phyloP scores from a whole-genome alignment of 306 rosid species.

The Pterocarpus santalinus region DNA sequence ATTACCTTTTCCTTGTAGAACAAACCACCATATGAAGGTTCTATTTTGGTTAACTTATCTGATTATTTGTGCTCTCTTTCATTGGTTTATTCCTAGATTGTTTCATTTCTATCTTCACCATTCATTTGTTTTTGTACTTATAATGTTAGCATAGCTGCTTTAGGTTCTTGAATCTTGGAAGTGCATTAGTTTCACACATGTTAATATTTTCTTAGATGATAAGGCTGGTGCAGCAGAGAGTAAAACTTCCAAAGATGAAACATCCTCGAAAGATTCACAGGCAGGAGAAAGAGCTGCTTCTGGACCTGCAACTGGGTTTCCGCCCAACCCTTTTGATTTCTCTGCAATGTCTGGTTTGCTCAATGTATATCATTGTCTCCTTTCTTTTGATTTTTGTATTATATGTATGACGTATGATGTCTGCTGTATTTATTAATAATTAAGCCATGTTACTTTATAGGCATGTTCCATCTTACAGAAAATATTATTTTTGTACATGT shows the following conservation, averaged over 20 bases:
- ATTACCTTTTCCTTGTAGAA: too few species aligned
- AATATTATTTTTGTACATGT: slow-evolving; percentile 26
- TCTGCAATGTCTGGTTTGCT: slow-evolving; percentile 95
- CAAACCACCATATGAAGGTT: neutral
- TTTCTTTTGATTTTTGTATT: slow-evolving; percentile 15
- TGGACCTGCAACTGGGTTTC: slow-evolving; percentile 64
- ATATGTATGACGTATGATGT: neutral
- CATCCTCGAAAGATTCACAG: slow-evolving; percentile 61
- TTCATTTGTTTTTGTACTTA: neutral
- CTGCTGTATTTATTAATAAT: slow-evolving; percentile 4
- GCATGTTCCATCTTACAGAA: neutral
- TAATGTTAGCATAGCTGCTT: slow-evolving; percentile 9
- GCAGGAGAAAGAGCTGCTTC: slow-evolving; percentile 56
- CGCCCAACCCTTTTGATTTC: slow-evolving; percentile 90
- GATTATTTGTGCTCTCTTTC: slow-evolving; percentile 10
- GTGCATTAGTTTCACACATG: slow-evolving; percentile 29
- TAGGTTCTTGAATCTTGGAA: slow-evolving; percentile 31
- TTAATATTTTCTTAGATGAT: slow-evolving; percentile 60
- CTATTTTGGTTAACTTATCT: slow-evolving; percentile 3
- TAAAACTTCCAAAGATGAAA: slow-evolving; percentile 60
- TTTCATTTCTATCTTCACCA: neutral
- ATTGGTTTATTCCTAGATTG: slow-evolving; percentile 15
- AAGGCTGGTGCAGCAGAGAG: slow-evolving; percentile 66
- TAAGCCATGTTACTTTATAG: slow-evolving; percentile 11
- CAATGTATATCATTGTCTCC: slow-evolving; percentile 64